Conservation (phyloP, 2,329 filamentous ascomycete species). For the Pseudocercospora macadamiae region DNA sequence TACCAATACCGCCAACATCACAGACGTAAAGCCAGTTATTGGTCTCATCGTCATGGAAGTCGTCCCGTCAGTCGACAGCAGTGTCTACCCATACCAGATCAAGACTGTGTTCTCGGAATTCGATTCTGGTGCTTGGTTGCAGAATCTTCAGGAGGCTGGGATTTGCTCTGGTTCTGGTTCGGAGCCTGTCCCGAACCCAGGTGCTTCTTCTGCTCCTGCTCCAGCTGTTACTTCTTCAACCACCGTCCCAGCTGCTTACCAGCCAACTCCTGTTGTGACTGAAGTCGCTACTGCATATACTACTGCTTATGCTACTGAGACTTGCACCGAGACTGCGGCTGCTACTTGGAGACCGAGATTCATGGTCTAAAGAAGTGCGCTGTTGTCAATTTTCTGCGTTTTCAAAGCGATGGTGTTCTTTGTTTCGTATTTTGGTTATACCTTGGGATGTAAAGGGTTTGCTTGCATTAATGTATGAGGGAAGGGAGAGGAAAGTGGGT, state of each 20-base stretch:
- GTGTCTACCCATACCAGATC: slow-evolving; percentile 32
- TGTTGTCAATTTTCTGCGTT: too few species aligned
- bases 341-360: neutral
- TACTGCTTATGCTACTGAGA: neutral
- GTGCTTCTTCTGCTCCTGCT: neutral
- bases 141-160: slow-evolving; percentile 33
- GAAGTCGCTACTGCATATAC: neutral
- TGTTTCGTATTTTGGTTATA: too few species aligned
- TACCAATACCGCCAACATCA: slow-evolving; percentile 34
- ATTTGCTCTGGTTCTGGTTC: slow-evolving; percentile 22
- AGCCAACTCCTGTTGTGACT: neutral
- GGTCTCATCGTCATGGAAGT: slow-evolving; percentile 34
- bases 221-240: neutral
- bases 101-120: slow-evolving; percentile 37
- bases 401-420: slow-evolving; percentile 2
- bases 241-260: neutral
- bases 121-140: slow-evolving; percentile 38
- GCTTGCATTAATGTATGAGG: too few species aligned
- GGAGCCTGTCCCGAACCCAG: neutral
- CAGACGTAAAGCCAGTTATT: slow-evolving; percentile 32
- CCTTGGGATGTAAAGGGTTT: too few species aligned
- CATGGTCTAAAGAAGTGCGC: neutral
- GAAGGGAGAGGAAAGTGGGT: neutral
- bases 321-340: slow-evolving; percentile 3
- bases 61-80: slow-evolving; percentile 9